Percentiles rank a stretch among this genome's conserved stretches.
Conservation (phyloP, 371 early-diverging fungal species). For the Lichtheimia hyalospora region DNA sequence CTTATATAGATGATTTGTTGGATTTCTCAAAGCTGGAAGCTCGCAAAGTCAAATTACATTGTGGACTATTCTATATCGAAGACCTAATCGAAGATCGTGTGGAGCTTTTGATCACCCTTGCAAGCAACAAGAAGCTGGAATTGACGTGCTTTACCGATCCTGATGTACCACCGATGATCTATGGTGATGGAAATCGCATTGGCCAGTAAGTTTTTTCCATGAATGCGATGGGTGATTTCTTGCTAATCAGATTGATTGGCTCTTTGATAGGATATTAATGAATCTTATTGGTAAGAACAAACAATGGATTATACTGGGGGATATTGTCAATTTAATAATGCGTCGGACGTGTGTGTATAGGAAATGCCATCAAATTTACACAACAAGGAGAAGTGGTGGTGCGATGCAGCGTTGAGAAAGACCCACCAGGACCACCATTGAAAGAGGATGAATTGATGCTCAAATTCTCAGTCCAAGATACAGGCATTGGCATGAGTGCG, state of each 20-base stretch:
- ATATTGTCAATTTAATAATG: not conserved
- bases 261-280: constrained; percentile 30
- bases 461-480: constrained; percentile 43
- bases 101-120: constrained; percentile 54
- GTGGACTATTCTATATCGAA: constrained; percentile 52
- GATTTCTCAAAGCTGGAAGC: constrained; percentile 67
- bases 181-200: constrained; percentile 54
- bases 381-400: constrained; percentile 55
- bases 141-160: constrained; percentile 48
- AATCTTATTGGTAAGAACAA: constrained; percentile 32
- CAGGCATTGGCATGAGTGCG: constrained; percentile 47
- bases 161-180: constrained; percentile 31
- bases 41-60: constrained; percentile 59
- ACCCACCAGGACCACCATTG: constrained; percentile 17
- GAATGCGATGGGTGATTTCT: not conserved
- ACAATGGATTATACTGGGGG: not conserved
- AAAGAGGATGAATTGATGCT: constrained; percentile 24
- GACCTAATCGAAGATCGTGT: constrained; percentile 56
- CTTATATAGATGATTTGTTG: constrained; percentile 48
- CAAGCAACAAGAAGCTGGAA: constrained; percentile 52
- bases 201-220: constrained; percentile 31
- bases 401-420: constrained; percentile 29
- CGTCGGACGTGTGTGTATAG: not conserved
- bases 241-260: no score
- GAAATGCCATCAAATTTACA: constrained; percentile 53